Evolutionary conservation across 352 stramenopile species (phyloP), one percentile per base, ranked within the genome.

Genomic region (Globisporangium yorkense): DNA sequence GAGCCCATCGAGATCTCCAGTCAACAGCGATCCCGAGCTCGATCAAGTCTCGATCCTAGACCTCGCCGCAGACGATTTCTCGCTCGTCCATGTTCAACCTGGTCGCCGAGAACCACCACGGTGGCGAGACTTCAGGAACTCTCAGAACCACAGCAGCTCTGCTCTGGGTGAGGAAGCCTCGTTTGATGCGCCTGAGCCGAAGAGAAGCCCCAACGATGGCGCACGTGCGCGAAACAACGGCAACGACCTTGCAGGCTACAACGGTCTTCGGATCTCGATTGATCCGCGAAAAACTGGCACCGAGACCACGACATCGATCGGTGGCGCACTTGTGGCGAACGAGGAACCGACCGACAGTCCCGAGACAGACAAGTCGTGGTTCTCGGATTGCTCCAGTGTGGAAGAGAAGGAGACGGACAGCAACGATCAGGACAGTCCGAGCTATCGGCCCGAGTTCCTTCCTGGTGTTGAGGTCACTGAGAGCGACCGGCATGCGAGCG

Each of bases 281-380:
- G 53, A 51, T 29, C 18, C 45, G 27, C 72, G 57, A 53, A 54
- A 67, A 62, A 59, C 45, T 5, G 67, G 74, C 41, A 72, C 65
- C 15, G 72, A 76, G 33, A 68, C 57, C 0, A 63, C 65, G n/a
- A 67, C 71, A 13, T 70, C 67, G 3, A 40, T 67, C 20, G 57
- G 66, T 13, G 64, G 64, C 8, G 62, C 59, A 33, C 53, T 55
- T 5, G 35, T 66, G 2, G 57, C 50, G 5, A 65, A 33, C 46
- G 70, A 63, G 20, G 64, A 75, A 13, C 54, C 58, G 16, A 62
- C 63, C 9, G 51, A 71, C 37, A 40, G 59, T 33, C 39, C 59
- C 5, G 59, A 60, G 39, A 57, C 59, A 8, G 39, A 43, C 15
- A 21, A 20, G 20, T 60, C 59, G 15, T 75, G 58, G 67, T 56